Base-by-base conservation (phyloP, 805 yeast species). In the Myxozyma nipponensis region DNA sequence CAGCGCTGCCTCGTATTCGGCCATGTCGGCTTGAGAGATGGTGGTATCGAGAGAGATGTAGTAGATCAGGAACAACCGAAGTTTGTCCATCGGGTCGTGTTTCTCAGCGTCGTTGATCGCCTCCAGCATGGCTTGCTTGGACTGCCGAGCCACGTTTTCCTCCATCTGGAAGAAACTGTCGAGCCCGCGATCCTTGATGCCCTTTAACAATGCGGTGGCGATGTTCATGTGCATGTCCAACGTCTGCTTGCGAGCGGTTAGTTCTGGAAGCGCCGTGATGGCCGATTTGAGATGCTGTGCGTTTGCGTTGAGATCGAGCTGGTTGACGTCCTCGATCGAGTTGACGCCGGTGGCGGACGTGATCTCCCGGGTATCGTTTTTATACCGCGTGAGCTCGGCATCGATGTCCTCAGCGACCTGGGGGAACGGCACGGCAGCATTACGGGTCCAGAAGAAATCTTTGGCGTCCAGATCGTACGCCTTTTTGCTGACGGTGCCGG, bases 321-420 rank as follows among this genome's bases (percentile, higher is more conserved):
- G 56, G 64, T 86, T 86, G 39, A 90, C 75, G 55, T 89, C 96
- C 58, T 79, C 81, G 40, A 90, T 69, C 22, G 87, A 82, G 6
- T 83, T 74, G 2, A 82, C 79, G 36, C 86, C 86, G 1, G 95
- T 84, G 57, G 78, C 81, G 43, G 78, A 77, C 1, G 97, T 88
- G 45, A 95, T 75, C 52, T 85, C 95, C 54, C 83, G 84, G 1
- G 97, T 96, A 61, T 88, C 96, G 50, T 78, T 77, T 59, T 90
- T 91, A 69, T 93, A 93, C 47, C 76, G 74, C 52, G 83, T 80
- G 53, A 90, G 74, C 52, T 88, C 97, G 24, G 76, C 69, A 63
- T 93, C 98, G 19, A 95, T 95, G 68, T 87, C 87, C 67, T 93
- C 98, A 30, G 95, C 98, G n/a, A 95, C 98, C 65, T 91, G 97